A percentile compares a stretch with the other conserved stretches of the same genome.
These are phyloP conservation scores for Phytopythium oedochilum DNA, from an alignment of 352 stramenopile species.

Conservation along the genomic window DNA sequence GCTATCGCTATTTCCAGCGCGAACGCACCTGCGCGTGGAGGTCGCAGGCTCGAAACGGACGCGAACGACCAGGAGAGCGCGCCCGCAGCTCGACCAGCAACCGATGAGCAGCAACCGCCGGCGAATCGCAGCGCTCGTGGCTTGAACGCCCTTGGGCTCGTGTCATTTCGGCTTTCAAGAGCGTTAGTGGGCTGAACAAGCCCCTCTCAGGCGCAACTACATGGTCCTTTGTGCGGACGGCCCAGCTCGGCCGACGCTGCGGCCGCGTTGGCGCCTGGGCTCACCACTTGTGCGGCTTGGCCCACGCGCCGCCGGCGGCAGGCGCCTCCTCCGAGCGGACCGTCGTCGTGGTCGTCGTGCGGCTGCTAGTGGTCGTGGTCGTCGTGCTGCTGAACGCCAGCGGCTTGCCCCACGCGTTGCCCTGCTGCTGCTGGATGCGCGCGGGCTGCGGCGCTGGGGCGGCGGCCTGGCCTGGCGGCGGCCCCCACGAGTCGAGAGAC, in stretches of 20 bases:
- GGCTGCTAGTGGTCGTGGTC: conserved; percentile 5
- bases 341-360: conserved; percentile 1
- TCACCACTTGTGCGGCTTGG: conserved; percentile 60
- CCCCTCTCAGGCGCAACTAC: neutral
- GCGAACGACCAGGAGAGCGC: neutral
- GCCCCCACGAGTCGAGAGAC: conserved; percentile 29
- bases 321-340: conserved; percentile 5
- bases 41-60: neutral
- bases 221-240: too few relatives aligned
- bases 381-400: conserved; percentile 4
- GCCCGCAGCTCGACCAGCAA: neutral
- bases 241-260: neutral
- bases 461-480: conserved; percentile 24
- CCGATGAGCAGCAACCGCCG: neutral
- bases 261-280: neutral
- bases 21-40: neutral
- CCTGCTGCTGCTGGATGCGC: neutral
- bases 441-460: conserved; percentile 5
- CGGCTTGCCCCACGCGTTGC: conserved; percentile 32
- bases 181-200: neutral
- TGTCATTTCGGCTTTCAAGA: neutral
- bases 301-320: conserved; percentile 38
- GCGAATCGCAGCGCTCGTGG: neutral
- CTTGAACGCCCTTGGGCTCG: neutral
- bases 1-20: neutral